phyloP scores from a whole-genome alignment of 78 protist species.

The Dictyostelium firmibasis region DNA sequence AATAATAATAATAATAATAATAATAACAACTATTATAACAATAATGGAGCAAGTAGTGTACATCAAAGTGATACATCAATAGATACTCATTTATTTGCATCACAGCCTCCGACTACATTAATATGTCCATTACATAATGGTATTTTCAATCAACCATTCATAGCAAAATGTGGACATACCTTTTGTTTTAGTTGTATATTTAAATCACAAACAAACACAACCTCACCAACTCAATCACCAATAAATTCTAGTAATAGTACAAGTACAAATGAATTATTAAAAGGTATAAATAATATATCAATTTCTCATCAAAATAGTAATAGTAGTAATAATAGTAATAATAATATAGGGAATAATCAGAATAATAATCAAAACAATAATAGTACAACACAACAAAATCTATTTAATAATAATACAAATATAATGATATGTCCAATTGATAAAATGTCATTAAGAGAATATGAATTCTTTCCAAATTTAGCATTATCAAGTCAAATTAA shows the following conservation, averaged over 20 bases:
- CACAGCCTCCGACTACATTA: constrained; percentile 41
- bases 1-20: background rate
- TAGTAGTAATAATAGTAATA: background rate
- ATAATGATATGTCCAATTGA: constrained; percentile 69
- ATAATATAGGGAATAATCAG: background rate
- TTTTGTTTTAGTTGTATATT: constrained; percentile 41
- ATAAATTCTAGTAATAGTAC: background rate
- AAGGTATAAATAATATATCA: background rate
- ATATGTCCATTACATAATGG: constrained; percentile 84
- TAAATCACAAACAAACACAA: background rate
- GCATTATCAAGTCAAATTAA: constrained; percentile 67
- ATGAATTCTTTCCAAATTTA: constrained; percentile 71
- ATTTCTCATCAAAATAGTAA: background rate
- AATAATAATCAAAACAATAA: background rate
- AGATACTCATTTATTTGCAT: constrained; percentile 26
- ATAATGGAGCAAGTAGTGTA: background rate
- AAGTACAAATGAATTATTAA: constrained; percentile 1
- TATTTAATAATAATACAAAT: background rate
- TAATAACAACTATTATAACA: background rate
- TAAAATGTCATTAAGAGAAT: background rate
- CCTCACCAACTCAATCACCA: background rate
- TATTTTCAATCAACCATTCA: constrained; percentile 48
- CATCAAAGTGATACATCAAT: background rate
- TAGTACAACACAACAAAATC: background rate
- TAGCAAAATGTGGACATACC: constrained; percentile 83